Evolutionary conservation across 768 basidiomycete genomes (phyloP), one percentile per base, ranked within the genome.

Genomic region (Trametopsis cervina): DNA sequence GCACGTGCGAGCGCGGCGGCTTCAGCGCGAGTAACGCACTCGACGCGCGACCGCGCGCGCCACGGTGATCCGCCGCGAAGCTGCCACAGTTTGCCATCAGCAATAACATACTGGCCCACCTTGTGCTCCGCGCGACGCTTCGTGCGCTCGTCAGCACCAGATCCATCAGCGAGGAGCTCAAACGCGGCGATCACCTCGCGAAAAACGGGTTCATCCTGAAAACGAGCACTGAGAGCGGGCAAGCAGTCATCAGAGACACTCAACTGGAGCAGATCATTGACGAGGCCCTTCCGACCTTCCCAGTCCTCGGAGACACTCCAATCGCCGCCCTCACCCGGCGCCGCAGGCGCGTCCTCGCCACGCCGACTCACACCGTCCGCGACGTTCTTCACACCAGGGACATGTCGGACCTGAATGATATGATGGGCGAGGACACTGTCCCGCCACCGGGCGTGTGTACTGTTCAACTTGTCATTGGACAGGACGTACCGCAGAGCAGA

Each of bases 401-500:
- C 37, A 43, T 63, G 61, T 2, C 52, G 38, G 15, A 60, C 54
- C 6, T 57, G 57, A 0, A 49, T 44, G 26, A 67, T 60, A 17
- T 58, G 33, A 49, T n/a, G n/a, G n/a, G n/a, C n/a, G 0, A 68
- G 26, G 0, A 71, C 54, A 1, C 64, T 57, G 35, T 72, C 68
- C 11, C 58, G 40, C 69, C 67, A 70, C 0, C 63, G 50, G 6
- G 63, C 62, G 47, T 69, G 65, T 12, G 63, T 60, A 1, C 60
- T 51, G 26, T 48, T 62, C 10, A 65, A 53, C 10, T 57, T 62
- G 41, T 57, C 55, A 50, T 49, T 65, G 1, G 56, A 3, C 0
- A 72, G 52, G 1, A 61, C 36, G 41, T 69, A 65, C 4, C 61
- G 40, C 1, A 71, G 55, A 1, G 67, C 67, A 26, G 65, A 58